These are phyloP conservation scores for Zoysia matrella DNA, from an alignment of 202 grass and related monocot genomes.

Conservation along the genomic window DNA sequence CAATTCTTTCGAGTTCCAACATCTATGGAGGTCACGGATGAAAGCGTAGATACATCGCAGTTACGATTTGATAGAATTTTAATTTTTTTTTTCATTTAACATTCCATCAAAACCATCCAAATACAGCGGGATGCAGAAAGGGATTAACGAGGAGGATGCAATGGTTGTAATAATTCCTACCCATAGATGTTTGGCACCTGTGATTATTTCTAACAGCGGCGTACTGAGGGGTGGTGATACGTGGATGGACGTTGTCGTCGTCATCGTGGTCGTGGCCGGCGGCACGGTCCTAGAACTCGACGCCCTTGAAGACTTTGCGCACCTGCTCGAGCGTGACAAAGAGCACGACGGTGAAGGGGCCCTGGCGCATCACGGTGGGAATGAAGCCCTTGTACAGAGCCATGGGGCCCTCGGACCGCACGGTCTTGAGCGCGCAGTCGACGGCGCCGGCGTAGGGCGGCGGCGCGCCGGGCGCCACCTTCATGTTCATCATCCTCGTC, in stretches of 20 bases:
- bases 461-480: constrained; percentile 65
- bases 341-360: constrained; percentile 92
- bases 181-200: not conserved
- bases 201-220: constrained; percentile 32
- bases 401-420: constrained; percentile 78
- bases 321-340: constrained; percentile 99
- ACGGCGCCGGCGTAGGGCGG: constrained; percentile 87
- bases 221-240: not conserved
- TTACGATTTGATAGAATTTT: not conserved
- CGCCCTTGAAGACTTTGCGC: constrained; percentile 87
- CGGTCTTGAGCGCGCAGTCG: constrained; percentile 93
- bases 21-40: constrained; percentile 13
- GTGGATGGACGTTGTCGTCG: constrained; percentile 35
- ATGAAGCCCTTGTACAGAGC: constrained; percentile 96
- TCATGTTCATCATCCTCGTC: constrained; percentile 99
- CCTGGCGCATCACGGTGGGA: constrained; percentile 90
- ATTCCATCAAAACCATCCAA: constrained; percentile 36
- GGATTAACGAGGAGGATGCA: not conserved
- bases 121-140: constrained; percentile 2
- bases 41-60: not conserved
- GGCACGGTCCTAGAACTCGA: constrained; percentile 50
- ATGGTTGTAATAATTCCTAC: too few species aligned
- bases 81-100: constrained; percentile 9
- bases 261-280: not conserved
- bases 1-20: constrained; percentile 30